Conservation (phyloP, 116 monocot genomes). For the Cymodocea nodosa region DNA sequence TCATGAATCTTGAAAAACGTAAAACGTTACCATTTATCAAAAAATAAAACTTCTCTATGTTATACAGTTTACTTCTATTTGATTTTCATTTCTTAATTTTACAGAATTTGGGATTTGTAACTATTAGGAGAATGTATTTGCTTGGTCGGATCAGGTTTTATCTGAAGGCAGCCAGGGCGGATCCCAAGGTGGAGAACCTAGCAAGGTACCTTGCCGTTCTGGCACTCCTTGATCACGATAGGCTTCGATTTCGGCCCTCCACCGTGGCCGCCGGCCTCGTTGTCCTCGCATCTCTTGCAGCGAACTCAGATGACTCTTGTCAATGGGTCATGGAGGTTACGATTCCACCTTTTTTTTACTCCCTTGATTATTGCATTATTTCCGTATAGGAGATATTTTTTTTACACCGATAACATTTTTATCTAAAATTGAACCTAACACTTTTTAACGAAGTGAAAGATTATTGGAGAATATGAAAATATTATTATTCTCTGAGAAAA, state of each 20-base stretch:
- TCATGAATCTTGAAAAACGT: too few species aligned
- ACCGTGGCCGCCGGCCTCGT: slow-evolving; percentile 82
- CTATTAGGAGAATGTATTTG: neutral
- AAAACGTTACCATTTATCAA: too few species aligned
- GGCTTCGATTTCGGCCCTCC: slow-evolving; percentile 82
- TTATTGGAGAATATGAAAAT: too few species aligned
- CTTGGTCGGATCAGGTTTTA: slow-evolving; percentile 50
- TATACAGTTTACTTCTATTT: neutral
- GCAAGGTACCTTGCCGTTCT: slow-evolving; percentile 54
- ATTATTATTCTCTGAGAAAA: too few species aligned
- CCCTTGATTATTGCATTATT: too few species aligned
- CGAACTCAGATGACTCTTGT: slow-evolving; percentile 42
- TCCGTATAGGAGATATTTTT: too few species aligned
- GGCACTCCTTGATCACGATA: slow-evolving; percentile 58
- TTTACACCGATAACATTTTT: too few species aligned
- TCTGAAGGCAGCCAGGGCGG: slow-evolving; percentile 70
- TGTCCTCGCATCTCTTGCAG: slow-evolving; percentile 69
- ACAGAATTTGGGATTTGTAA: too few species aligned
- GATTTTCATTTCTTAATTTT: neutral
- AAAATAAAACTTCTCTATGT: too few species aligned
- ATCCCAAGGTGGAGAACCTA: slow-evolving; percentile 38
- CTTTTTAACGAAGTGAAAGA: too few species aligned
- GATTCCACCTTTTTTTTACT: too few species aligned
- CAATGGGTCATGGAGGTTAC: slow-evolving; percentile 64
- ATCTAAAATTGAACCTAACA: too few species aligned